Percentiles rank a stretch among this genome's conserved stretches.
These are phyloP conservation scores for Cladosporium sp. DNA, from an alignment of 2,329 filamentous ascomycete species.

Conservation along the genomic window DNA sequence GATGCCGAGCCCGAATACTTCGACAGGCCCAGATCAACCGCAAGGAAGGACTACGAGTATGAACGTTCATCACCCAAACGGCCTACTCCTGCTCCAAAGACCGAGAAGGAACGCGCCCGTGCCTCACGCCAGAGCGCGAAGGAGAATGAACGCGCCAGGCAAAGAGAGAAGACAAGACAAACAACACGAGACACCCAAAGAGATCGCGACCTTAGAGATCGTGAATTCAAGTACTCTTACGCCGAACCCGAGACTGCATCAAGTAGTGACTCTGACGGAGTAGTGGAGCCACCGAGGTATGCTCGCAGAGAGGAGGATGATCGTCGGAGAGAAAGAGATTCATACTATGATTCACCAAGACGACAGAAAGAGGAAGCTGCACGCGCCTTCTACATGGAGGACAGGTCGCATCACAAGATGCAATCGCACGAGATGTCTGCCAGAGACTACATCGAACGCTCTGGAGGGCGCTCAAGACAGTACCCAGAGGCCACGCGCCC, in stretches of 20 bases:
- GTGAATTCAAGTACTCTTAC: conserved; percentile 34
- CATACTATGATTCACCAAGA: conserved; percentile 22
- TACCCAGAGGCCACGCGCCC: conserved; percentile 22
- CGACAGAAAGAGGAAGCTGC: conserved; percentile 20
- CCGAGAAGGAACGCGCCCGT: conserved; percentile 19
- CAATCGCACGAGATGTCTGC: conserved; percentile 21
- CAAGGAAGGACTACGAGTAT: conserved; percentile 38
- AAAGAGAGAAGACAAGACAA: conserved; percentile 37
- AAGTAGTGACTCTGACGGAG: conserved; percentile 26
- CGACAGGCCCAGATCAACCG: conserved; percentile 31
- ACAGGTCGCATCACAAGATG: conserved; percentile 25
- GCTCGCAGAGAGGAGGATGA: conserved; percentile 21
- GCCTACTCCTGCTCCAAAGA: conserved; percentile 9
- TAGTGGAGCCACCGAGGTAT: conserved; percentile 1
- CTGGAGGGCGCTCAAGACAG: conserved; percentile 16
- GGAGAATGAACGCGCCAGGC: conserved; percentile 34
- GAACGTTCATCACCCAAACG: conserved; percentile 32
- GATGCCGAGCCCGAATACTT: conserved; percentile 31
- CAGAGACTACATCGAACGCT: conserved; percentile 26
- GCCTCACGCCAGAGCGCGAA: conserved; percentile 18
- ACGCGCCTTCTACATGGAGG: conserved; percentile 22
- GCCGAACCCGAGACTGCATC: conserved; percentile 27
- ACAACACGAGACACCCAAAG: conserved; percentile 37
- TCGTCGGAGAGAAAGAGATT: conserved; percentile 19
- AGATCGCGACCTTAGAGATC: conserved; percentile 35